phyloP scores from a whole-genome alignment of 805 yeast species.

The Metschnikowia continentalis region DNA sequence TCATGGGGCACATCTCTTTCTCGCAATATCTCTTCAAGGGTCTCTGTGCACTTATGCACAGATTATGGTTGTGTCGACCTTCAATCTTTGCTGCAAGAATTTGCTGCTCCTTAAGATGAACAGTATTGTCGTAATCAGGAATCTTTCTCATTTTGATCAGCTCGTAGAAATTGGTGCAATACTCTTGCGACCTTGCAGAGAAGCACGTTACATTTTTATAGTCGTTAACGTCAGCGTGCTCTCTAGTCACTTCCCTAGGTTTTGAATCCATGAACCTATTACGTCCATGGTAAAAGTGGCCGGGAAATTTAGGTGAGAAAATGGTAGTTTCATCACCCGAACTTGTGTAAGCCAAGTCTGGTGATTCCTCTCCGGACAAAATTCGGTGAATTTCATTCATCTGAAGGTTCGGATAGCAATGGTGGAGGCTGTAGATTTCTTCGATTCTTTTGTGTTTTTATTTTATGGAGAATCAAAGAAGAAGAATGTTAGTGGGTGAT shows the following conservation, averaged over 20 bases:
- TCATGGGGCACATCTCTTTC: not conserved
- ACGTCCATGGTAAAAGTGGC: not conserved
- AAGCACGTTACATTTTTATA: not conserved
- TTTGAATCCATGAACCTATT: not conserved
- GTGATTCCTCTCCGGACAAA: not conserved
- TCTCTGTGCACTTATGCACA: slow-evolving; percentile 1
- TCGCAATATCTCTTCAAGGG: slow-evolving; percentile 1
- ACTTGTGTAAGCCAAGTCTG: not conserved
- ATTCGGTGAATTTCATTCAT: not conserved
- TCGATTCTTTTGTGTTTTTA: not conserved
- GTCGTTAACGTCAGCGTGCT: not conserved
- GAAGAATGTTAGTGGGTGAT: not conserved
- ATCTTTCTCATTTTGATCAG: not conserved
- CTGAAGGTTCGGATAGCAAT: not conserved
- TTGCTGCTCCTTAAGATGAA: not conserved
- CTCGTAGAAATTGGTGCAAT: not conserved
- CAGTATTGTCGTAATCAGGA: not conserved
- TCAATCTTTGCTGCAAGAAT: not conserved
- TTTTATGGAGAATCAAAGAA: not conserved
- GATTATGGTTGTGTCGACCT: not conserved
- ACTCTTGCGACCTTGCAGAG: not conserved
- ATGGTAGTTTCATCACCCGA: not conserved
- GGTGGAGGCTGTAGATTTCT: not conserved
- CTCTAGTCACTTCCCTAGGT: not conserved
- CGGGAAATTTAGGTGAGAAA: not conserved